phyloP scores from a whole-genome alignment of 768 basidiomycete genomes.

The Saitozyma podzolica region DNA sequence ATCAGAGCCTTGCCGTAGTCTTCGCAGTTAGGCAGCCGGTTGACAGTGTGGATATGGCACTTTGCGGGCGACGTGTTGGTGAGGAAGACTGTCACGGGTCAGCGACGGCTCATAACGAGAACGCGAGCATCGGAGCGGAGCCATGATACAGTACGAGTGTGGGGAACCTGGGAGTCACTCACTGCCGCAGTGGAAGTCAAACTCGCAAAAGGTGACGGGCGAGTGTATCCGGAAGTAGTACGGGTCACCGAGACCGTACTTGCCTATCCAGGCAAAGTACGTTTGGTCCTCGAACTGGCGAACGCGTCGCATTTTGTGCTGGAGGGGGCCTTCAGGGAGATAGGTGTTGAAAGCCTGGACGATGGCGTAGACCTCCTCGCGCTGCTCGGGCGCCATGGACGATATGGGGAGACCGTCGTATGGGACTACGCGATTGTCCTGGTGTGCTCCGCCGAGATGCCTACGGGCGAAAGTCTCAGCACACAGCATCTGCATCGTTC shows the following conservation, averaged over 20 bases:
- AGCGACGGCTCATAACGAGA: background rate
- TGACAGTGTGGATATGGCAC: conserved; percentile 46
- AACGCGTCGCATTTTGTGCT: conserved; percentile 24
- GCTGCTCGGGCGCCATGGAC: conserved; percentile 25
- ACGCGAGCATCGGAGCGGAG: no score
- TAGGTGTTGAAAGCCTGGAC: conserved; percentile 40
- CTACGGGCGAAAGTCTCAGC: conserved; percentile 11
- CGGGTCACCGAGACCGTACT: conserved; percentile 39
- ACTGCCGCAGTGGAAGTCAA: conserved; percentile 50
- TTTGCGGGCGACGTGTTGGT: conserved; percentile 46
- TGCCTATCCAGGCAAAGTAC: conserved; percentile 45
- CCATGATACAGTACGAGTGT: no score
- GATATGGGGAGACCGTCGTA: conserved; percentile 38
- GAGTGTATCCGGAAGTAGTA: conserved; percentile 48
- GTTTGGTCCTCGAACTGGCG: conserved; percentile 25
- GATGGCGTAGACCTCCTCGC: conserved; percentile 25
- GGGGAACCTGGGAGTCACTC: background rate
- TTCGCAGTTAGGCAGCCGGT: conserved; percentile 37
- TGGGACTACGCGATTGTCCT: conserved; percentile 44
- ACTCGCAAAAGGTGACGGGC: conserved; percentile 44
- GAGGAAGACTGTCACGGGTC: conserved; percentile 33
- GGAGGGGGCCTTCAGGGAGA: conserved; percentile 31
- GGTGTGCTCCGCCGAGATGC: conserved; percentile 42
- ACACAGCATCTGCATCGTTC: background rate
- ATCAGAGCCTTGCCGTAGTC: conserved; percentile 45